phyloP scores from a whole-genome alignment of 805 yeast genomes.

The Wickerhamiella australiensis region DNA sequence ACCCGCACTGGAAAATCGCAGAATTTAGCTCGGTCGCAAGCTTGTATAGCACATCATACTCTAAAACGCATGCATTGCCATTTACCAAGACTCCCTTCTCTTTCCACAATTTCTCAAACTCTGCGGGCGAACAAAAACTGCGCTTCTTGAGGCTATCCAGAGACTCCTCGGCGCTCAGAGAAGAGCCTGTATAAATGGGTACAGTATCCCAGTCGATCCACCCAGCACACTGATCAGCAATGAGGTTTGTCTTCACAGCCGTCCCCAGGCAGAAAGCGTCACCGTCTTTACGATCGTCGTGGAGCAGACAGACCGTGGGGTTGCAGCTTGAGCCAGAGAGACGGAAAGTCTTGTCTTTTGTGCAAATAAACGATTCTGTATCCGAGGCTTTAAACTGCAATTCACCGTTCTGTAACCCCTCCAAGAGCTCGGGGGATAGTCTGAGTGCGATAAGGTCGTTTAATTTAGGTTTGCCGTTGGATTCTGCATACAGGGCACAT shows the following conservation, averaged over 20 bases:
- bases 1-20: conserved; percentile 18
- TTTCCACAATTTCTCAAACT: conserved; percentile 45
- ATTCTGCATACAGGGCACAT: neutral
- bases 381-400: conserved; percentile 13
- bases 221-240: conserved; percentile 10
- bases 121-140: conserved; percentile 33
- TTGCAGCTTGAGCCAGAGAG: conserved; percentile 39
- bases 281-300: neutral
- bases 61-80: conserved; percentile 33
- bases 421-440: conserved; percentile 23
- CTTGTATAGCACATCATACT: conserved; percentile 19
- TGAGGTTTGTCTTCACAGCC: conserved; percentile 20
- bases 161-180: neutral
- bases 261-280: conserved; percentile 11
- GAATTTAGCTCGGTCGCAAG: conserved; percentile 24
- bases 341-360: conserved; percentile 15
- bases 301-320: conserved; percentile 58
- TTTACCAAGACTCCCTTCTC: conserved; percentile 43
- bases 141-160: neutral
- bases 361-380: conserved; percentile 16
- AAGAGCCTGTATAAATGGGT: conserved; percentile 19
- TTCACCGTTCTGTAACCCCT: conserved; percentile 17
- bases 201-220: conserved; percentile 18
- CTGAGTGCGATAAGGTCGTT: conserved; percentile 17
- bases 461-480: neutral